These are phyloP conservation scores for Colletotrichum lentis DNA, from an alignment of 2,329 filamentous ascomycete genomes.

Conservation along the genomic window DNA sequence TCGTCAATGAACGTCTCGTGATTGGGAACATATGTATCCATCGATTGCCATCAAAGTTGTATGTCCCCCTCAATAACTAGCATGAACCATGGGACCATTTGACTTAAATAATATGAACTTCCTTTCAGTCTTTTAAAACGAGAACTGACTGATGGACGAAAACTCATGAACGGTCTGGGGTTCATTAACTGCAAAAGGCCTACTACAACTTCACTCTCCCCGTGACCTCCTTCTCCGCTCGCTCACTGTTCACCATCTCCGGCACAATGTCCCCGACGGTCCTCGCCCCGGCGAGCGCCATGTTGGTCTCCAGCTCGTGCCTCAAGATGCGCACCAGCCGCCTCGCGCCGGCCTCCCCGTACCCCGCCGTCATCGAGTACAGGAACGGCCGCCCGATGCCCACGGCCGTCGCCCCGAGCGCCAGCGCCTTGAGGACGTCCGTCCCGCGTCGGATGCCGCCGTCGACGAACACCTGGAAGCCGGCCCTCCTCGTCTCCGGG, in stretches of 20 bases:
- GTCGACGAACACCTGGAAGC: conserved; percentile 66
- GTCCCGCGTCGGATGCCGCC: conserved; percentile 71
- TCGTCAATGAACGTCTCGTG: accelerated
- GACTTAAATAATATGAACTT: no score
- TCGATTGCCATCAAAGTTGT: no score
- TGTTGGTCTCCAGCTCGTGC: conserved; percentile 57
- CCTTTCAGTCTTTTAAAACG: no score
- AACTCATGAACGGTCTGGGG: no score
- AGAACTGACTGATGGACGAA: no score
- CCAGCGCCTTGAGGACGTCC: conserved; percentile 75
- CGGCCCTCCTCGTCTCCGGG: conserved; percentile 46
- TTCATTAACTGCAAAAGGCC: no score
- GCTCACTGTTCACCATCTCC: conserved; percentile 39
- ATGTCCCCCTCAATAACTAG: no score
- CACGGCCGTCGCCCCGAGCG: conserved; percentile 69
- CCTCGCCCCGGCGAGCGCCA: conserved; percentile 70
- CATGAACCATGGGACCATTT: no score
- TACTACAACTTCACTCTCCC: conserved; percentile 37
- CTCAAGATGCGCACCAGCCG: conserved; percentile 58
- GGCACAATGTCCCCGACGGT: conserved; percentile 68
- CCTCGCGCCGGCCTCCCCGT: conserved; percentile 57
- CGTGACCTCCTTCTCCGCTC: conserved; percentile 38
- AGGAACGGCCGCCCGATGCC: conserved; percentile 75
- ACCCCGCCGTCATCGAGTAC: conserved; percentile 59
- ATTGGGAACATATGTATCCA: no score